phyloP scores from a whole-genome alignment of 495 filamentous ascomycete genomes.

The Podospora didyma region DNA sequence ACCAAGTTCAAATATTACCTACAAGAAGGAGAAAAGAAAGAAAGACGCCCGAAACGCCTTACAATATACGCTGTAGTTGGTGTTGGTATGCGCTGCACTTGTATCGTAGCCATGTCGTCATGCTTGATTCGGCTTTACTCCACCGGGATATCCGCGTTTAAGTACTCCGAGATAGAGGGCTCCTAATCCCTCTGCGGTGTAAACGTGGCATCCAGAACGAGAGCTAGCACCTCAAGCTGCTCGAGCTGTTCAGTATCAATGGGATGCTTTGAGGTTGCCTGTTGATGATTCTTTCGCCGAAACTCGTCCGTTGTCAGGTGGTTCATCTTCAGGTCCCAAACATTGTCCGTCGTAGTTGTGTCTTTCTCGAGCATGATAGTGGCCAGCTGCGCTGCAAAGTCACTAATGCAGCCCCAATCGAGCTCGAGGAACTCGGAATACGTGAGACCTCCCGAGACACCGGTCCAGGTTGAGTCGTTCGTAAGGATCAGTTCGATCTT shows the following conservation, averaged over 20 bases:
- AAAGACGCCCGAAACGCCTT: too few species aligned
- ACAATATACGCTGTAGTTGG: too few species aligned
- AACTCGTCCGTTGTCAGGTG: too few species aligned
- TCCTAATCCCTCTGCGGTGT: background rate
- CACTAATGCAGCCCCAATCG: constrained; percentile 11
- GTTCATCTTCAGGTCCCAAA: background rate
- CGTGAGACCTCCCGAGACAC: constrained; percentile 3
- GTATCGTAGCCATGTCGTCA: too few species aligned
- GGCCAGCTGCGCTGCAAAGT: constrained; percentile 12
- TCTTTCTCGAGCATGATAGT: background rate
- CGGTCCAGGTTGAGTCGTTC: constrained; percentile 15
- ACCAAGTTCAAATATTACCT: too few species aligned
- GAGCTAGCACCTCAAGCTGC: background rate
- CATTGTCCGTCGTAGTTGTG: background rate
- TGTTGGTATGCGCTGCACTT: too few species aligned
- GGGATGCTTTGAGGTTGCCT: too few species aligned
- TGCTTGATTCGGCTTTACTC: too few species aligned
- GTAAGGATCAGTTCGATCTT: constrained; percentile 6
- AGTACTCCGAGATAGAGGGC: too few species aligned
- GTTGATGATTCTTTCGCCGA: too few species aligned
- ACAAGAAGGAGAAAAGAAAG: too few species aligned
- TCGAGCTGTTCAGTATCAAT: background rate
- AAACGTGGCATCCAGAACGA: background rate
- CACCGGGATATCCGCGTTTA: too few species aligned
- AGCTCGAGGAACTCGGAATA: constrained; percentile 15